phyloP scores from a whole-genome alignment of 768 basidiomycete species.

The Mycena pura region DNA sequence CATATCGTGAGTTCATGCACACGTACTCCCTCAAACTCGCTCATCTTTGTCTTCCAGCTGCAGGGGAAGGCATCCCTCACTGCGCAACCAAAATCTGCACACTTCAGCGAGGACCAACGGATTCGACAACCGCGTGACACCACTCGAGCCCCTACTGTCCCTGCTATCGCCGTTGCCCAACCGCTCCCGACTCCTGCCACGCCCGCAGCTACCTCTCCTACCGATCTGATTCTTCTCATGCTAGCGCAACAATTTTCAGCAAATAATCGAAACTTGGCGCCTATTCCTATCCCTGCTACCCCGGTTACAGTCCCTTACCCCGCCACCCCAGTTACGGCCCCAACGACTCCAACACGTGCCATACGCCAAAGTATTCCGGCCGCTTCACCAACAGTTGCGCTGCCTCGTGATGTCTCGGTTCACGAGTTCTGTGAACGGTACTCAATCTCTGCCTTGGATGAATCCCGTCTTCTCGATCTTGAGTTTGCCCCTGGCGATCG shows the following conservation, averaged over 20 bases:
- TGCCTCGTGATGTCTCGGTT: background rate
- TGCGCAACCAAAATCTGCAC: background rate
- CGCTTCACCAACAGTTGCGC: background rate
- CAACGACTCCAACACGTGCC: no score
- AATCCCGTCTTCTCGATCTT: background rate
- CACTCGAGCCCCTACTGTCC: background rate
- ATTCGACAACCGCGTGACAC: background rate
- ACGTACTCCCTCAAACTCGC: background rate
- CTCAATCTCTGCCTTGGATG: background rate
- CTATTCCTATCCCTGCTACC: no score
- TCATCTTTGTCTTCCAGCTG: background rate
- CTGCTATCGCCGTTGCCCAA: background rate
- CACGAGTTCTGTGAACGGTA: background rate
- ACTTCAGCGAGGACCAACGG: background rate
- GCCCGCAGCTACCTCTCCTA: background rate
- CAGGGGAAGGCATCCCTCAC: background rate
- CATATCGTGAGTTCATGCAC: background rate
- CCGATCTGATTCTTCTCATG: no score
- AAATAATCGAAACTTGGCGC: no score
- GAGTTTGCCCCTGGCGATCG: background rate
- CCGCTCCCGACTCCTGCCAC: background rate
- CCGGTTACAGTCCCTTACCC: no score
- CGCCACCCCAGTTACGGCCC: no score
- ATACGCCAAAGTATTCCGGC: no score
- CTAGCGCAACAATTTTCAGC: no score